Evolutionary conservation across 345 rosid species (phyloP).

Genomic region (Cardamine resedifolia): DNA sequence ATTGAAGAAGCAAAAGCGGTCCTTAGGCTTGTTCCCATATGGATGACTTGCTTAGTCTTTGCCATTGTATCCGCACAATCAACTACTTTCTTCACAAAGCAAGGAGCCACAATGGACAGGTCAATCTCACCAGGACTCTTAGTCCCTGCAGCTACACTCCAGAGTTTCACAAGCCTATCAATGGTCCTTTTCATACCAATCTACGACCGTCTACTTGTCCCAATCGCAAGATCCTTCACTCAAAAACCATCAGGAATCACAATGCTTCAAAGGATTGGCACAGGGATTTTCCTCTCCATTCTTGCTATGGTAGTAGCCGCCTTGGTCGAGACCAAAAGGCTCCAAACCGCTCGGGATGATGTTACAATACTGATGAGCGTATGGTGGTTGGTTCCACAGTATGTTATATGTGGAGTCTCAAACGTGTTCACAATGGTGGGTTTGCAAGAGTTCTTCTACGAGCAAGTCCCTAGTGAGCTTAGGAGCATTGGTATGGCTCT

Average conservation of each 20-base stretch:
- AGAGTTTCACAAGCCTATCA: conserved; percentile 42
- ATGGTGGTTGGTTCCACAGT: conserved; percentile 47
- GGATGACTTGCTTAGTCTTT: conserved; percentile 48
- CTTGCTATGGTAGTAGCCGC: conserved; percentile 39
- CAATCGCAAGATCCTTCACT: conserved; percentile 40
- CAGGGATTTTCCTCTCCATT: conserved; percentile 26
- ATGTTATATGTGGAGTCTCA: conserved; percentile 28
- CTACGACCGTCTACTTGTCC: conserved; percentile 53
- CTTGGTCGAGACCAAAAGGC: conserved; percentile 42
- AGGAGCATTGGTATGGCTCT: conserved; percentile 58
- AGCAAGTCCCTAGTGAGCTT: conserved; percentile 52
- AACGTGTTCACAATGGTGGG: conserved; percentile 53
- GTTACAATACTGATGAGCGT: conserved; percentile 31
- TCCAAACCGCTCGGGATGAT: conserved; percentile 20
- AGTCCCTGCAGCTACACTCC: conserved; percentile 58
- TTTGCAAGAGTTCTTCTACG: conserved; percentile 61
- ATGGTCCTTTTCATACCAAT: conserved; percentile 45
- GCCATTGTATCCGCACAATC: conserved; percentile 53
- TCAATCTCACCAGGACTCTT: conserved; percentile 37
- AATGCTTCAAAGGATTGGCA: conserved; percentile 43
- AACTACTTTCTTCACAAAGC: conserved; percentile 57
- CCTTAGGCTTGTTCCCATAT: conserved; percentile 50
- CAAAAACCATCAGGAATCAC: conserved; percentile 40
- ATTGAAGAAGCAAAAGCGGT: conserved; percentile 55
- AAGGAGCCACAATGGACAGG: conserved; percentile 62